A percentile compares a stretch with the other conserved stretches of the same genome.
These are phyloP conservation scores for Ilyonectria mors-panacis DNA, from an alignment of 2,329 filamentous ascomycete genomes.

Conservation along the genomic window DNA sequence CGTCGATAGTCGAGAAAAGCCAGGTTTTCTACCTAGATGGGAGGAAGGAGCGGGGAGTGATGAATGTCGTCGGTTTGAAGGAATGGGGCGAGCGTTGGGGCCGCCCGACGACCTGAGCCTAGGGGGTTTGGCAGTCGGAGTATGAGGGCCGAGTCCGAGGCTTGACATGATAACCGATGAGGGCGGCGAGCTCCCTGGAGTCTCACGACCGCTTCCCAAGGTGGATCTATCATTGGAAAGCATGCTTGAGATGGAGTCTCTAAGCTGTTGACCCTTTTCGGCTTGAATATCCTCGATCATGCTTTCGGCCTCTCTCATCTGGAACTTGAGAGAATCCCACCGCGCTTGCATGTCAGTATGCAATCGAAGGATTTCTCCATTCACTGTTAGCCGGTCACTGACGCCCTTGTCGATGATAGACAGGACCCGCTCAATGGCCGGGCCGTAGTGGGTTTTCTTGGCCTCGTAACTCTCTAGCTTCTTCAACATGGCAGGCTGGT, in stretches of 20 bases:
- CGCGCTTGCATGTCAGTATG: slow-evolving; percentile 88
- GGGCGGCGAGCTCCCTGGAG: slow-evolving; percentile 77
- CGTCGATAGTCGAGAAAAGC: slow-evolving; percentile 62
- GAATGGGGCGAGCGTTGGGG: slow-evolving; percentile 62
- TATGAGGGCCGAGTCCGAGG: slow-evolving; percentile 65
- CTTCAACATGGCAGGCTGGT: slow-evolving; percentile 79
- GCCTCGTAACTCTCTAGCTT: slow-evolving; percentile 95
- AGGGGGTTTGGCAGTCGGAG: slow-evolving; percentile 58
- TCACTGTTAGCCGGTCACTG: slow-evolving; percentile 93
- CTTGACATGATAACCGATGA: slow-evolving; percentile 74
- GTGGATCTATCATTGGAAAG: slow-evolving; percentile 85
- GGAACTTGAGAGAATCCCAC: slow-evolving; percentile 82
- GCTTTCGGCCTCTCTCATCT: slow-evolving; percentile 83
- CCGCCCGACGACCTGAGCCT: slow-evolving; percentile 65
- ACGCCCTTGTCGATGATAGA: slow-evolving; percentile 97
- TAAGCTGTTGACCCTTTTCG: slow-evolving; percentile 80
- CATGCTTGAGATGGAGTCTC: slow-evolving; percentile 94
- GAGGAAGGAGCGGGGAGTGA: slow-evolving; percentile 63
- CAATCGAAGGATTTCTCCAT: slow-evolving; percentile 91
- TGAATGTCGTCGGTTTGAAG: slow-evolving; percentile 62
- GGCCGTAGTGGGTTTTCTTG: slow-evolving; percentile 94
- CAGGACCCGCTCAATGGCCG: slow-evolving; percentile 91
- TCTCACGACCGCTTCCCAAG: slow-evolving; percentile 77
- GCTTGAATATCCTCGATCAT: slow-evolving; percentile 80
- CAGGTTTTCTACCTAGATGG: slow-evolving; percentile 59